Percentiles rank a stretch among this genome's conserved stretches.
phyloP scores from a whole-genome alignment of 331 rosid species.

The Spiraea crenata region DNA sequence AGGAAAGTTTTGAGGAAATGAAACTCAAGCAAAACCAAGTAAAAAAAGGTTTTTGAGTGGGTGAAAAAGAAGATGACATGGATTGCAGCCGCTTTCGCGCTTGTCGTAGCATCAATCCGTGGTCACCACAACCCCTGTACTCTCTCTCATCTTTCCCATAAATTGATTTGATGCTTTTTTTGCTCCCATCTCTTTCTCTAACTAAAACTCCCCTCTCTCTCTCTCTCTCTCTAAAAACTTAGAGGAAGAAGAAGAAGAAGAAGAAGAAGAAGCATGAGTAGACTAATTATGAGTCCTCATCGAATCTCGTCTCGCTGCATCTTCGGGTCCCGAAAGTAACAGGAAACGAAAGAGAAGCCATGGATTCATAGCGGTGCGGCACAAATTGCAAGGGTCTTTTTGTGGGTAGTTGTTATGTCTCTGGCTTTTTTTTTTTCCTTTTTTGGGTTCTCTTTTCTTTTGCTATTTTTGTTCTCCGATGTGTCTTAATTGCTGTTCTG shows the following conservation, averaged over 20 bases:
- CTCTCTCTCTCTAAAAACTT: not conserved
- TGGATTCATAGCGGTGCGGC: constrained; percentile 52
- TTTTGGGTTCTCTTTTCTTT: constrained; percentile 3
- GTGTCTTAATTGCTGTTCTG: constrained; percentile 27
- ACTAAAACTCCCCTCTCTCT: not conserved
- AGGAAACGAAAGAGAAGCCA: constrained; percentile 14
- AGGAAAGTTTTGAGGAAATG: too few relatives aligned
- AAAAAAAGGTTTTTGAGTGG: not conserved
- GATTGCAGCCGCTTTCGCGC: constrained; percentile 35
- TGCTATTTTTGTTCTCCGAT: not conserved
- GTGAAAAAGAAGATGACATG: constrained; percentile 28
- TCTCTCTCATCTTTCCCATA: constrained; percentile 13
- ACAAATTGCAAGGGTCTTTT: constrained; percentile 44
- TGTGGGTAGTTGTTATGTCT: constrained; percentile 48
- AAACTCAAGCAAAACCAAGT: too few relatives aligned
- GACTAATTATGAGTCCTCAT: constrained; percentile 21
- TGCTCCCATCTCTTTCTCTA: constrained; percentile 21
- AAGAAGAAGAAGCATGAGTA: too few relatives aligned
- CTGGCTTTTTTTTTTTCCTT: constrained; percentile 14
- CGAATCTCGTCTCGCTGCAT: constrained; percentile 34
- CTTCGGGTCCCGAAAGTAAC: constrained; percentile 19
- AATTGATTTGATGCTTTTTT: not conserved
- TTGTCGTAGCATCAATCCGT: constrained; percentile 23
- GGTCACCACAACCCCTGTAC: not conserved
- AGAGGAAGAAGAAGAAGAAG: not conserved